These are phyloP conservation scores for Populus pruinosa DNA, from an alignment of 345 rosid species.

Conservation along the genomic window DNA sequence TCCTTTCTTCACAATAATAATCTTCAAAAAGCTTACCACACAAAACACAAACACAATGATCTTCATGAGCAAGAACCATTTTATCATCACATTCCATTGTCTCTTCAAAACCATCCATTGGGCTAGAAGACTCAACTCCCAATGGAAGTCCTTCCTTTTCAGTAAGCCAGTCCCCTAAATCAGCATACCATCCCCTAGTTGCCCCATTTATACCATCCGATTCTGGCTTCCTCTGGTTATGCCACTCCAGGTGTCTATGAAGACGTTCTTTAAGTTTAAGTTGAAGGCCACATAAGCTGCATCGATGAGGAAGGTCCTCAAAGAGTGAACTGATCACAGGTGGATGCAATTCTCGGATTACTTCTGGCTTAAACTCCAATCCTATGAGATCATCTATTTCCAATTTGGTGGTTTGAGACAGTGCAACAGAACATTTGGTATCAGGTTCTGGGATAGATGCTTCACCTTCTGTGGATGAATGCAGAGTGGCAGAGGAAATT, in stretches of 20 bases:
- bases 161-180: slow-evolving; percentile 58
- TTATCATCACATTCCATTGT: slow-evolving; percentile 35
- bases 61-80: slow-evolving; percentile 74
- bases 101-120: slow-evolving; percentile 30
- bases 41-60: slow-evolving; percentile 71
- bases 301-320: slow-evolving; percentile 64
- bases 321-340: slow-evolving; percentile 60
- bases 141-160: slow-evolving; percentile 38
- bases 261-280: slow-evolving; percentile 64
- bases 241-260: slow-evolving; percentile 76
- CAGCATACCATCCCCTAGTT: slow-evolving; percentile 72
- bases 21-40: slow-evolving; percentile 96
- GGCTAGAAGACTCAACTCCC: slow-evolving; percentile 37
- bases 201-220: slow-evolving; percentile 23
- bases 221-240: slow-evolving; percentile 45
- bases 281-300: slow-evolving; percentile 71
- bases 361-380: slow-evolving; percentile 63
- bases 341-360: slow-evolving; percentile 71
- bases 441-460: slow-evolving; percentile 34
- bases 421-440: slow-evolving; percentile 27
- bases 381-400: slow-evolving; percentile 58
- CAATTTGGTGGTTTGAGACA: slow-evolving; percentile 20
- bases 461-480: slow-evolving; percentile 34
- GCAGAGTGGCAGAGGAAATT: slow-evolving; percentile 32
- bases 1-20: slow-evolving; percentile 48